These are phyloP conservation scores for Zymoseptoria tritici DNA, from an alignment of 2,329 filamentous ascomycete genomes.

Conservation along the genomic window DNA sequence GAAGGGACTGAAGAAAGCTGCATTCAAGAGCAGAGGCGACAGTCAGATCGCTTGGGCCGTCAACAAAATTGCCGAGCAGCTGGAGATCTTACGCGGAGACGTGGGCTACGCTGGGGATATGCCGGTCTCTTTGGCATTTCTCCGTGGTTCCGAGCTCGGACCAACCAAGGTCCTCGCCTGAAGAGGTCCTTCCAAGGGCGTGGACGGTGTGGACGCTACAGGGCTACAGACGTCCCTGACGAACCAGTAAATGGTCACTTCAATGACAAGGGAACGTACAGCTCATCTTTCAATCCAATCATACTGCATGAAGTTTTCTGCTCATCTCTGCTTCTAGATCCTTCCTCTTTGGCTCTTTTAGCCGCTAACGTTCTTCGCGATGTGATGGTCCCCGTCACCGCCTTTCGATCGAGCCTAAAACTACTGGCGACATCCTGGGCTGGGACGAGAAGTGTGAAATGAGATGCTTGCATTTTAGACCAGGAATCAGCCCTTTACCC, in stretches of 20 bases:
- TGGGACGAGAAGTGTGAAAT: no score
- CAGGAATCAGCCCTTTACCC: constrained; percentile 31
- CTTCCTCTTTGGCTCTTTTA: no score
- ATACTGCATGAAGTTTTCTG: no score
- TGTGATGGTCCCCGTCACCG: no score
- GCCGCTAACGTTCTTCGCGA: no score
- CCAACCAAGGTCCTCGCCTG: neutral
- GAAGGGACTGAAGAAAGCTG: neutral
- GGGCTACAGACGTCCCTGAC: neutral
- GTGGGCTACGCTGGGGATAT: neutral
- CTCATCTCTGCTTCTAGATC: no score
- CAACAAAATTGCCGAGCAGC: neutral
- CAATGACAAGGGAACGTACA: no score
- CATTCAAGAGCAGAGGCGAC: neutral
- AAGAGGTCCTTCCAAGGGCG: neutral
- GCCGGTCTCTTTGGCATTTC: neutral
- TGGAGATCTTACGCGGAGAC: neutral
- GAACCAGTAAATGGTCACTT: no score
- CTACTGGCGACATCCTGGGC: no score
- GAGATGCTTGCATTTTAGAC: no score
- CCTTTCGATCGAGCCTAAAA: no score
- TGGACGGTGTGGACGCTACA: neutral
- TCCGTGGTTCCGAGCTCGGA: neutral
- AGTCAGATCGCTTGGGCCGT: neutral
- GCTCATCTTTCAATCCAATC: no score